These are phyloP conservation scores for Rhizophagus prolifer DNA, from an alignment of 192 early-diverging fungal genomes.

Conservation along the genomic window DNA sequence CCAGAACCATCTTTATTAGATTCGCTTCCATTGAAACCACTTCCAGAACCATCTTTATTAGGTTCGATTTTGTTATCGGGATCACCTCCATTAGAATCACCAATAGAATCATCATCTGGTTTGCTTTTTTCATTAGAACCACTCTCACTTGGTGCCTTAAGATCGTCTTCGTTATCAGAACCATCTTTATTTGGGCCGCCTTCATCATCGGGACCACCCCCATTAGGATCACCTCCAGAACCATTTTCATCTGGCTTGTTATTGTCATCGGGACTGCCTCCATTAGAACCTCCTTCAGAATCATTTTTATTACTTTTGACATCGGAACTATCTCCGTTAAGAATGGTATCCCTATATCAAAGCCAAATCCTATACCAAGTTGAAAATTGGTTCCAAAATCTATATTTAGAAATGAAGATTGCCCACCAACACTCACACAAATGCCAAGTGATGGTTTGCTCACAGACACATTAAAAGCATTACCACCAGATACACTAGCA, in stretches of 20 bases:
- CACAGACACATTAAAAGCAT: slow-evolving; percentile 8
- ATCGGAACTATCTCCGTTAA: background rate
- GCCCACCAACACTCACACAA: slow-evolving; percentile 24
- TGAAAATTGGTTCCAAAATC: slow-evolving; percentile 24
- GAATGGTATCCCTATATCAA: slow-evolving; percentile 11
- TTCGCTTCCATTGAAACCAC: too few relatives aligned
- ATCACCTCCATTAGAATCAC: background rate
- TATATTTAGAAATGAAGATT: slow-evolving; percentile 13
- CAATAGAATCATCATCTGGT: background rate
- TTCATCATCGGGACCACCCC: background rate
- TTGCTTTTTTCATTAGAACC: too few relatives aligned
- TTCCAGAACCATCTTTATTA: too few relatives aligned
- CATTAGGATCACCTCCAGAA: background rate
- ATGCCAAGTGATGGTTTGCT: slow-evolving; percentile 22
- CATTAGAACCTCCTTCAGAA: background rate
- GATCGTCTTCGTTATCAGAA: background rate
- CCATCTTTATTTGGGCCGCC: background rate
- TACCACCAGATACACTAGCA: slow-evolving; percentile 4
- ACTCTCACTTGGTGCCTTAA: too few relatives aligned
- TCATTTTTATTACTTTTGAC: too few relatives aligned
- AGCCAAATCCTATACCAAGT: slow-evolving; percentile 15
- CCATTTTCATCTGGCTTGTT: background rate
- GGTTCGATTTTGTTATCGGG: too few relatives aligned
- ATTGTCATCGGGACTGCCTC: background rate
- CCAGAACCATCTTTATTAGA: background rate